Conservation (phyloP, 805 yeast species). For the Isabelozyma rhagii region DNA sequence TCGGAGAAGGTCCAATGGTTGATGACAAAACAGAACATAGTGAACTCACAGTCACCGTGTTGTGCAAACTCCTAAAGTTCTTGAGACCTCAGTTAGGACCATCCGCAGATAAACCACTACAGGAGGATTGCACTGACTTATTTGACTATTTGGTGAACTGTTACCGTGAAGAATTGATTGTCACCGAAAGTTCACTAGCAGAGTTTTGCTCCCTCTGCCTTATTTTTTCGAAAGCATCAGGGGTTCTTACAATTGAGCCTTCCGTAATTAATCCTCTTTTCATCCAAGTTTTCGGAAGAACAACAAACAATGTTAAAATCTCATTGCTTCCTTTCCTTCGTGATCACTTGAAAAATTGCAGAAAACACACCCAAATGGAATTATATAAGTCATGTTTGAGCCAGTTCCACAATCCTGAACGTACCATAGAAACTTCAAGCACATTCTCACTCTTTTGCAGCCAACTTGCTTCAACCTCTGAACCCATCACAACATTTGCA, state of each 20-base stretch:
- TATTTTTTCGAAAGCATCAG: slow-evolving; percentile 19
- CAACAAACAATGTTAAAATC: slow-evolving; percentile 17
- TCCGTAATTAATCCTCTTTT: slow-evolving; percentile 4
- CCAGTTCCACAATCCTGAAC: slow-evolving; percentile 33
- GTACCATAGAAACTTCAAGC: slow-evolving; percentile 34
- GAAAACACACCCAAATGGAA: slow-evolving; percentile 13
- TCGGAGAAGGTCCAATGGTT: slow-evolving; percentile 30
- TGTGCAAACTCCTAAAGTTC: slow-evolving; percentile 25
- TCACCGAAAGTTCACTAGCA: slow-evolving; percentile 30
- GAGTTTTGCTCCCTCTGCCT: slow-evolving; percentile 32
- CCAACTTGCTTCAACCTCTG: slow-evolving; percentile 24
- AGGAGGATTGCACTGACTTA: slow-evolving; percentile 47
- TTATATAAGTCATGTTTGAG: slow-evolving; percentile 26
- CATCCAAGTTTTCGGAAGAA: slow-evolving; percentile 1
- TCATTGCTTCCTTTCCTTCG: slow-evolving; percentile 12
- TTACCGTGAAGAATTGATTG: slow-evolving; percentile 36
- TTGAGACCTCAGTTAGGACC: slow-evolving; percentile 26
- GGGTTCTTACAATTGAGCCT: slow-evolving; percentile 20
- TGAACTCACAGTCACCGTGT: slow-evolving; percentile 34
- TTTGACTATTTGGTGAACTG: slow-evolving; percentile 42
- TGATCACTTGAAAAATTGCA: slow-evolving; percentile 4
- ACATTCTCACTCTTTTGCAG: slow-evolving; percentile 37
- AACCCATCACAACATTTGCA: slow-evolving; percentile 27
- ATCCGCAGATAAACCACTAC: slow-evolving; percentile 15
- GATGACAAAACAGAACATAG: slow-evolving; percentile 31